Evolutionary conservation across 2,329 filamentous ascomycete species (phyloP), one percentile per base, ranked within the genome.

Genomic region (Alternaria rosae): DNA sequence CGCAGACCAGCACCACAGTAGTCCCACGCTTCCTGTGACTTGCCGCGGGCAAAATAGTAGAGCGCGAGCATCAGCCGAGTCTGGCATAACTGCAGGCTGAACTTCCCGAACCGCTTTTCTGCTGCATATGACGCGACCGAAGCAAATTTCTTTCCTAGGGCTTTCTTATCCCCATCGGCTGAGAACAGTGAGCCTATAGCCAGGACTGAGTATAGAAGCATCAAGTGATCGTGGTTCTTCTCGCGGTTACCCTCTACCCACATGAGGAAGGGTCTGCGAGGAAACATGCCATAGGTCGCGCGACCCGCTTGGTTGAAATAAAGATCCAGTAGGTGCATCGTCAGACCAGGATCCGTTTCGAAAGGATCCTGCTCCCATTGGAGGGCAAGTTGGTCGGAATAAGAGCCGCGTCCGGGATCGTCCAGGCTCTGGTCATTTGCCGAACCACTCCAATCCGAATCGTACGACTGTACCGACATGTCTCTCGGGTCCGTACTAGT

Each of bases 51-150:
- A 62, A 89, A 87, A 66, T 89, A 87, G 77, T 90, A 91, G 7
- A 92, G 78, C 20, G 87, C 85, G 41, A 93, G 82, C 15, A 92
- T 82, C n/a, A 92, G 80, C 56, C 88, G 85, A 48, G 85, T 86
- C 73, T 92, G 91, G 12, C 89, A 87, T 45, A 92, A 80, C 67
- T 92, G 88, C 51, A 93, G 77, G 58, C 82, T 86, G 61, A 87
- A 84, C 8, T 74, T 80, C 20, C 86, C 84, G 61, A 84, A 82
- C 30, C 81, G 81, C 54, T 81, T 81, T 43, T 85, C 81, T 44
- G 85, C 81, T 3, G 87, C 88, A 70, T 87, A 87, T 50, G 85
- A 82, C 5, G 88, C 88, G 52, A 90, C 85, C 38, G 81, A 78
- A 10, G 82, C 82, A 69, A 85, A 88, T 20, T 80, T 76, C 60